A percentile compares a stretch with the other conserved stretches of the same genome.
Evolutionary conservation across 2,329 filamentous ascomycete species (phyloP).

Genomic region (Hypocrella siamensis): DNA sequence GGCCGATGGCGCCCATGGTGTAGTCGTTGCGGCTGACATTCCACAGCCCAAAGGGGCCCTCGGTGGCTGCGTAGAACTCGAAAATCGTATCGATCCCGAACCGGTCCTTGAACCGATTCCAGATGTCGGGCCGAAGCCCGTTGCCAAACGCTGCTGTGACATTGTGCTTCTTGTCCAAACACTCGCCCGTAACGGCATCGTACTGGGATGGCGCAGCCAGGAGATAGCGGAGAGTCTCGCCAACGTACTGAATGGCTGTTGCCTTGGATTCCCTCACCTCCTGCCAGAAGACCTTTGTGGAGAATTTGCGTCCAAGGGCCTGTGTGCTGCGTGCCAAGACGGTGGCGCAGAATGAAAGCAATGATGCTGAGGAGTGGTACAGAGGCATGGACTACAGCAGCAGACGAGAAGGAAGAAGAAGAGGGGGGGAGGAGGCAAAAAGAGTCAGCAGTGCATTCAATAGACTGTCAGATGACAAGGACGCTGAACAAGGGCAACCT

Average conservation of each 20-base stretch:
- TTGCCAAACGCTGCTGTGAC: conserved; percentile 73
- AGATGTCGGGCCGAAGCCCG: conserved; percentile 71
- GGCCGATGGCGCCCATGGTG: conserved; percentile 62
- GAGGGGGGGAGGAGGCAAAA: not conserved
- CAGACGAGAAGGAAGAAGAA: not conserved
- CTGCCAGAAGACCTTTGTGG: conserved; percentile 59
- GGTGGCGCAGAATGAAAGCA: conserved; percentile 51
- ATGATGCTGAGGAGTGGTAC: conserved; percentile 65
- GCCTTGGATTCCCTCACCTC: conserved; percentile 56
- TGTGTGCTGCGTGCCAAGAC: conserved; percentile 48
- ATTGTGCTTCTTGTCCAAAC: conserved; percentile 55
- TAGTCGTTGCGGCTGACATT: conserved; percentile 62
- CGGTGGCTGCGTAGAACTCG: conserved; percentile 72
- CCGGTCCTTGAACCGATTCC: conserved; percentile 68
- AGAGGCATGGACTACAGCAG: conserved; percentile 56
- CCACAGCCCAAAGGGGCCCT: conserved; percentile 53
- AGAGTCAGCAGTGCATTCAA: not conserved
- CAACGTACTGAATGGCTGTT: conserved; percentile 74
- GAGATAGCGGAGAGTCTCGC: conserved; percentile 74
- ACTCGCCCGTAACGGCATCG: conserved; percentile 48
- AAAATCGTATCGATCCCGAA: conserved; percentile 60
- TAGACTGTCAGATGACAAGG: not conserved
- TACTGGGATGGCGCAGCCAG: conserved; percentile 48
- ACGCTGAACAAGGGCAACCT: conserved; percentile 22
- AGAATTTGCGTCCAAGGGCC: conserved; percentile 63